Base-by-base conservation (phyloP, 2,329 filamentous ascomycete species). In the Venturia pyrina region DNA sequence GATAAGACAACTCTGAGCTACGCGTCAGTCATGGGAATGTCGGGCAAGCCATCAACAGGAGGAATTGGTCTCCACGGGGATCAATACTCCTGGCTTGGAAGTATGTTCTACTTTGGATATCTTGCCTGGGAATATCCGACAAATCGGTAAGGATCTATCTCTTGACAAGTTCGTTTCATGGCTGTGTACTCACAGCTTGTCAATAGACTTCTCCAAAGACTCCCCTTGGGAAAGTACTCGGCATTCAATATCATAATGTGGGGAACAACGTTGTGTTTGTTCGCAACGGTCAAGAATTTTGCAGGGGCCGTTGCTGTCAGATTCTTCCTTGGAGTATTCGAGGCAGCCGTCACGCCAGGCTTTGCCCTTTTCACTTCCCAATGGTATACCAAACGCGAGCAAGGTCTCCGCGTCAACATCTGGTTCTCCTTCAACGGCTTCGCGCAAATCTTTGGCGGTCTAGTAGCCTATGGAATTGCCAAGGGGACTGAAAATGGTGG, bases 341-440 rank as follows among this genome's bases (percentile, higher is more conserved):
- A 91, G 72, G 80, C 86, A 0, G 85, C 87, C 0, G 86, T 90
- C 1, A 88, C 86, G 0, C 88, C 88, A 28, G 63, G 87, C 0
- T 89, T 89, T 69, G 83, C 85, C 0, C 78, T 90, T 1, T 81
- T 90, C 69, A 89, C 87, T 1, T 84, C 80, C 3, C 86, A 89
- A 75, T 90, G 87, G 87, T 91, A 89, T 70, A 90, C 88, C 0
- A 86, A 86, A 73, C 79, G 80, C 65, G 88, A 90, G 72, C 87
- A 90, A 75, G 85, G 84, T 1, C 77, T 80, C 0, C 78, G 88
- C 10, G 84, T 83, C 0, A 83, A 82, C 4, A 83, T 89, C 65
- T 90, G 88, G 88, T 89, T 89, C 75, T 82, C 78, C 62, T 89
- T 87, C 77, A 88, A 87, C 68, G 86, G 86, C 1, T 82, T 82